Evolutionary conservation across 2,329 filamentous ascomycete species (phyloP).

Genomic region (Mollisiaceae sp.): DNA sequence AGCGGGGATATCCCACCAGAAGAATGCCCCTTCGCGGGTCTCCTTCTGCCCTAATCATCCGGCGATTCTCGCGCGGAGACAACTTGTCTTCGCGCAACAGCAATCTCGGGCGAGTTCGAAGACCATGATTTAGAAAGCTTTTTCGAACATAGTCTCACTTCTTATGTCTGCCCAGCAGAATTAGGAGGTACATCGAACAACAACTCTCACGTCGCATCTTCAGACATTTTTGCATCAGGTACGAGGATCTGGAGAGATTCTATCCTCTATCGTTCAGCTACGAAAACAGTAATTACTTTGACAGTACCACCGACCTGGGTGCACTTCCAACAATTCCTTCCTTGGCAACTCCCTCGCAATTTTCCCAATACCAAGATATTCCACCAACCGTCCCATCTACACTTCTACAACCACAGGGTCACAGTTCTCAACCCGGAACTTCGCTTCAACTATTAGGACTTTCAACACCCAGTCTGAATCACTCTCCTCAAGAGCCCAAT

Average conservation of each 20-base stretch:
- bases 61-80: conserved; percentile 18
- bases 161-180: conserved; percentile 8
- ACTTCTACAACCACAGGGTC: neutral
- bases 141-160: conserved; percentile 23
- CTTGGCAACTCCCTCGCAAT: conserved; percentile 9
- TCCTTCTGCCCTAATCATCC: neutral
- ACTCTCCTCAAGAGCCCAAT: neutral
- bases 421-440: neutral
- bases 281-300: conserved; percentile 8
- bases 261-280: neutral
- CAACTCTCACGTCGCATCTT: conserved; percentile 6
- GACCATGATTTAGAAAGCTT: conserved; percentile 22
- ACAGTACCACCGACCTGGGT: conserved; percentile 11
- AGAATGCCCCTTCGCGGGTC: neutral
- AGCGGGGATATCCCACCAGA: conserved; percentile 14
- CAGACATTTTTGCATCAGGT: too few relatives aligned
- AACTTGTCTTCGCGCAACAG: conserved; percentile 24
- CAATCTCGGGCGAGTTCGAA: conserved; percentile 18
- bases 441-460: neutral
- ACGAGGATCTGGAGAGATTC: neutral
- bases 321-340: conserved; percentile 6
- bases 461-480: neutral
- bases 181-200: conserved; percentile 17
- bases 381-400: neutral
- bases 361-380: neutral